phyloP scores from a whole-genome alignment of 768 basidiomycete genomes.

The Auriscalpium orientale region DNA sequence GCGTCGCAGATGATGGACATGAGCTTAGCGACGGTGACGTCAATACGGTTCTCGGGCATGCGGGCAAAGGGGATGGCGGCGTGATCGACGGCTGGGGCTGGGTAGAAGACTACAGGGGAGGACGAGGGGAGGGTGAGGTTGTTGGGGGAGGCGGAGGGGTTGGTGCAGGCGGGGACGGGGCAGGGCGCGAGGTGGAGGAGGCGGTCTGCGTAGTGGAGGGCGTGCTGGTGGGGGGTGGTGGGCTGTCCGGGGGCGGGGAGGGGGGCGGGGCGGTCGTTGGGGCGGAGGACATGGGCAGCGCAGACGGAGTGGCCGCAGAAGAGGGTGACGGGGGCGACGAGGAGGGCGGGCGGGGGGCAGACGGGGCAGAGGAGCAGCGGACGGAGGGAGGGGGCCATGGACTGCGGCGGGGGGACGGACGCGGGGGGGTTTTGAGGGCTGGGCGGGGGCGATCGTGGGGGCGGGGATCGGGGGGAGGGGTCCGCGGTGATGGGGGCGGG shows the following conservation, averaged over 20 bases:
- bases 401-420: conserved; percentile 1
- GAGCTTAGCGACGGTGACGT: conserved; percentile 55
- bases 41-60: conserved; percentile 24
- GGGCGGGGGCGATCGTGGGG: conserved; percentile 3
- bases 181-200: conserved; percentile 17
- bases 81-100: conserved; percentile 13
- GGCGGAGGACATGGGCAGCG: conserved; percentile 24
- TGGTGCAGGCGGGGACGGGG: conserved; percentile 30
- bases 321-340: conserved; percentile 47
- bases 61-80: conserved; percentile 9
- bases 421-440: neutral
- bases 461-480: neutral
- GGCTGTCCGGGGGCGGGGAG: conserved; percentile 14
- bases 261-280: conserved; percentile 6
- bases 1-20: conserved; percentile 32
- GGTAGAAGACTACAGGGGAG: conserved; percentile 27
- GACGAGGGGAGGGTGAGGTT: conserved; percentile 35
- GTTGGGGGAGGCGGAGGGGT: conserved; percentile 11
- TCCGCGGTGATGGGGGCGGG: neutral
- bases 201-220: conserved; percentile 1
- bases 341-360: conserved; percentile 33
- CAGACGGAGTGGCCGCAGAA: conserved; percentile 85
- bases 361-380: conserved; percentile 46
- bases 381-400: conserved; percentile 19
- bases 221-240: conserved; percentile 6